Base-by-base conservation (phyloP, 2,329 filamentous ascomycete genomes). In the Colletotrichum sp. region DNA sequence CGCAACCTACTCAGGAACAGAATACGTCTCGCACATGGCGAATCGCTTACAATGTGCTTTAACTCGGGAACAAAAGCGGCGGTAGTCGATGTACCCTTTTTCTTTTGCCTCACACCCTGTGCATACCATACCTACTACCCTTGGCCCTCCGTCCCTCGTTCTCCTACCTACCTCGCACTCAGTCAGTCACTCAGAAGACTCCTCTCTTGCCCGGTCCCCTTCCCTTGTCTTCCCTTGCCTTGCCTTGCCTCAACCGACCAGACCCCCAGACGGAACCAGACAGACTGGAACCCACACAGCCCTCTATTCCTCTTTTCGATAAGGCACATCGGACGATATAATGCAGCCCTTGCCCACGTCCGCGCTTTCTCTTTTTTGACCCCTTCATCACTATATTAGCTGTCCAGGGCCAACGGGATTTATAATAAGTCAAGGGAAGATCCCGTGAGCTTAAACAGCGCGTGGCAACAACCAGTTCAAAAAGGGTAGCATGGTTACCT, bases 291-390 rank as follows among this genome's bases (percentile, higher is more conserved):
- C 75, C 79, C 80, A 74, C 76, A 74, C 70, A 57, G 78, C 78
- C 78, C 71, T 76, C 74, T 75, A 67, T 79, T 80, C 76, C 76
- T 78, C 78, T 81, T 81, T 76, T 79, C 82, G 81, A 85, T 84
- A 82, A 80, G 81, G 83, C 81, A 86, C 81, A 87, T 88, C 85
- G 86, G 85, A 87, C 84, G 86, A 87, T 87, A 87, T 87, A 87
- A 87, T 86, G 83, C 85, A 82, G 82, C 80, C 82, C 80, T 81
- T 83, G 81, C 83, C 85, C 84, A 80, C 83, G 71, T 78, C 80
- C 79, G 80, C 73, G 78, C 80, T 80, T 81, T 36, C 52, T 79
- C 77, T 79, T 78, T 79, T 81, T 79, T 82, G 79, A 83, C 79
- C 77, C 79, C 80, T 79, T 81, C 81, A 80, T 81, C 78, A 82